Conservation (phyloP, 306 rosid species). For the Oxytropis ochrocephala region DNA sequence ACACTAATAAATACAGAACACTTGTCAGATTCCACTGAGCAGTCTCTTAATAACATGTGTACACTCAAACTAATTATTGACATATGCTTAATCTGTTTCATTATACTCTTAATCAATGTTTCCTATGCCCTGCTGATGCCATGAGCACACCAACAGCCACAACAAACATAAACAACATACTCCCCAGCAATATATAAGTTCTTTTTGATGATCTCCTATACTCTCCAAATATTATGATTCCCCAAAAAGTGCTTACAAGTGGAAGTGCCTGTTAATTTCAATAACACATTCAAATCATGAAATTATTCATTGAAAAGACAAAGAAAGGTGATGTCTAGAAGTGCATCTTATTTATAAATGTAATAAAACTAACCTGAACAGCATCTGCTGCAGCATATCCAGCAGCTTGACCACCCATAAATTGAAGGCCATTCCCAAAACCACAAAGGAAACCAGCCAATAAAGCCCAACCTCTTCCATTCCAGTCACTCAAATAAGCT, state of each 20-base stretch:
- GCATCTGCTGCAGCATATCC: slow-evolving; percentile 99
- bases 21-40: background rate
- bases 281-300: slow-evolving; percentile 4
- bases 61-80: background rate
- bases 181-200: slow-evolving; percentile 49
- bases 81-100: background rate
- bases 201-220: slow-evolving; percentile 71
- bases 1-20: background rate
- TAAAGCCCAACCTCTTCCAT: slow-evolving; percentile 90
- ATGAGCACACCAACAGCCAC: slow-evolving; percentile 73
- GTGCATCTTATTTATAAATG: background rate
- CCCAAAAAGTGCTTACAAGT: slow-evolving; percentile 96
- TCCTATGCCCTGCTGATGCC: slow-evolving; percentile 75
- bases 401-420: slow-evolving; percentile 98
- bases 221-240: slow-evolving; percentile 70
- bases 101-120: slow-evolving; percentile 14
- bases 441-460: slow-evolving; percentile 93
- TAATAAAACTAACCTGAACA: slow-evolving; percentile 62
- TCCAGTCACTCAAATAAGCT: slow-evolving; percentile 71
- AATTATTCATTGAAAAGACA: background rate
- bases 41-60: background rate
- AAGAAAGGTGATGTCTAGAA: background rate
- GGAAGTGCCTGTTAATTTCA: slow-evolving; percentile 87
- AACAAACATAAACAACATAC: slow-evolving; percentile 81
- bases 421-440: slow-evolving; percentile 87